Evolutionary conservation across 2,329 filamentous ascomycete species (phyloP), one percentile per base, ranked within the genome.

Genomic region (Venturia carpophila): DNA sequence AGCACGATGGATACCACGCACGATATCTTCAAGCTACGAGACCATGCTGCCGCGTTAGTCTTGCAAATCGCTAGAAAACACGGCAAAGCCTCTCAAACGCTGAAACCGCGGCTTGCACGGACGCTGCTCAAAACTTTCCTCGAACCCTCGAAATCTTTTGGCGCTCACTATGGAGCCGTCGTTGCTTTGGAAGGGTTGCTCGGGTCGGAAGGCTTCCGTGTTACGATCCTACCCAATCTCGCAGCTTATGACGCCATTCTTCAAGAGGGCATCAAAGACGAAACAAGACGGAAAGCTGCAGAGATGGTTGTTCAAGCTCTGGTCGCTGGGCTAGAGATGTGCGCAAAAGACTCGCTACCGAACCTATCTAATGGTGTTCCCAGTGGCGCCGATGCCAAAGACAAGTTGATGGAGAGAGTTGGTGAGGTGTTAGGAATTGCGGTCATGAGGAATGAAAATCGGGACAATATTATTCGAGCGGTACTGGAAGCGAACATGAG

Each of bases 101-200:
- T 97, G 34, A 91, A 92, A 66, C 88, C 92, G 1, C 90, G 95
- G 68, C 87, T 99, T 39, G 92, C 92, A 4, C 85, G 94, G n/a
- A 94, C 92, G 0, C 97, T 92, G 72, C 83, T 97, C 42, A 96
- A 96, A 77, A 87, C 89, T 71, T 93, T 97, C 75, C 83, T 99
- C 39, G 92, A 97, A 71, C 90, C 91, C 0, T 86, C 87, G 55
- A 91, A 92, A 72, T 87, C 92, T 0, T 84, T 92, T 0, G 86
- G 90, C 1, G 88, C 93, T 1, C 90, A 96, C 71, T 99, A 94
- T 73, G 94, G 94, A 56, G 91, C 93, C 7, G 83, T 99, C 27
- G 84, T 87, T 39, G 93, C 92, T 1, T 80, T 99, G 2, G 82
- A 88, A 1, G 86, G 88, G 1, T 87, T 95, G 30, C 91, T 92